Evolutionary conservation across 805 yeast genomes (phyloP).

Genomic region (Yarrowia sp.): DNA sequence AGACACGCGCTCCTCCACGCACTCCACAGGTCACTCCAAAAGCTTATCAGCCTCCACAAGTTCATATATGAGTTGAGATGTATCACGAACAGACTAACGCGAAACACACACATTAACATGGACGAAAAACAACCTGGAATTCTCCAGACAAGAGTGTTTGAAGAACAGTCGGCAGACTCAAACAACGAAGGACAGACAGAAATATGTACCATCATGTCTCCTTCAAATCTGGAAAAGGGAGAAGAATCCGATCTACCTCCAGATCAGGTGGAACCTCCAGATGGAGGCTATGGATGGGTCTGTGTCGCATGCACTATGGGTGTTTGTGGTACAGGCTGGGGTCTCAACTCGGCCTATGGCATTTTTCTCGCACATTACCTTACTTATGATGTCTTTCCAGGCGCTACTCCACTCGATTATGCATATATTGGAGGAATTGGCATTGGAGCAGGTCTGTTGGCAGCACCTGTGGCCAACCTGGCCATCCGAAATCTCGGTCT

Average conservation of each 20-base stretch:
- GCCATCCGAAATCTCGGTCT: slow-evolving; percentile 20
- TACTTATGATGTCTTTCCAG: slow-evolving; percentile 21
- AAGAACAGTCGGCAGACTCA: neutral
- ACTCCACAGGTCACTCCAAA: neutral
- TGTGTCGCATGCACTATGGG: slow-evolving; percentile 24
- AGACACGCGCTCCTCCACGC: neutral
- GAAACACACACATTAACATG: too few species aligned
- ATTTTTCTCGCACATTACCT: slow-evolving; percentile 23
- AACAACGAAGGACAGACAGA: neutral
- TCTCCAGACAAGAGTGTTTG: neutral
- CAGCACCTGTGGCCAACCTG: slow-evolving; percentile 7
- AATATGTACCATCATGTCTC: slow-evolving; percentile 4
- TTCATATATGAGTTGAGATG: neutral
- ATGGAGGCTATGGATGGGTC: slow-evolving; percentile 25
- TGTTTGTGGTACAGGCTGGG: slow-evolving; percentile 21
- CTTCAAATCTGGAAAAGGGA: neutral
- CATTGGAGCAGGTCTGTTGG: slow-evolving; percentile 1
- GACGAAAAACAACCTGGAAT: neutral
- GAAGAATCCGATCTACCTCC: neutral
- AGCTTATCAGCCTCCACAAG: neutral
- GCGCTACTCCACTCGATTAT: slow-evolving; percentile 12
- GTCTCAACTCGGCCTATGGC: slow-evolving; percentile 24
- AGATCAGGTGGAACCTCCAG: slow-evolving; percentile 15
- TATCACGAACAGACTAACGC: too few species aligned
- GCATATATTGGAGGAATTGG: slow-evolving; percentile 23